Evolutionary conservation across 129 eudicot species (phyloP).

Genomic region (Gnaphalium uliginosum): DNA sequence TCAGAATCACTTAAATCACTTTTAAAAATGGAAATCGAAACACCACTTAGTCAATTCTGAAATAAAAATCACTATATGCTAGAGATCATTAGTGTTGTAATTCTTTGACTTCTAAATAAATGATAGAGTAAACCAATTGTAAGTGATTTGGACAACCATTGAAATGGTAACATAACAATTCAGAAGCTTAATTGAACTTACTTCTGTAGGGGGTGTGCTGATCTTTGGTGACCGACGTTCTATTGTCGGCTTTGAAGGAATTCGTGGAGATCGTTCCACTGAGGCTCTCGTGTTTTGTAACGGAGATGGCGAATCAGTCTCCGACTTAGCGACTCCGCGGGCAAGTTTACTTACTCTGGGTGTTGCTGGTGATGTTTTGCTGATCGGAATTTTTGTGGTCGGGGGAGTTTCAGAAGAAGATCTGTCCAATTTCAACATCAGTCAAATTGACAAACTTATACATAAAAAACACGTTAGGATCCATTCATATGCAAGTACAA

Average conservation of each 20-base stretch:
- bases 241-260: conserved; percentile 56
- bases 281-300: conserved; percentile 53
- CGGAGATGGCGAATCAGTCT: conserved; percentile 72
- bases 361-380: conserved; percentile 68
- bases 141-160: neutral
- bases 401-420: conserved; percentile 46
- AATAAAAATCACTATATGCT: neutral
- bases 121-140: neutral
- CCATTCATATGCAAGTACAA: neutral
- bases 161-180: neutral
- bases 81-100: neutral
- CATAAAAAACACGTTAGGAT: neutral
- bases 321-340: conserved; percentile 57
- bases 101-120: conserved; percentile 5
- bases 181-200: conserved; percentile 39
- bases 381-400: conserved; percentile 47
- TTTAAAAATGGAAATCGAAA: neutral
- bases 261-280: conserved; percentile 64
- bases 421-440: conserved; percentile 40
- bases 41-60: neutral
- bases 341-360: conserved; percentile 56
- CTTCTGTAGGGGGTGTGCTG: conserved; percentile 59
- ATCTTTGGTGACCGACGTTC: conserved; percentile 68
- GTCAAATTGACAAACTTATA: conserved; percentile 9
- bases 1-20: neutral